These are phyloP conservation scores for Plasmopara halstedii DNA, from an alignment of 352 stramenopile species.

Conservation along the genomic window DNA sequence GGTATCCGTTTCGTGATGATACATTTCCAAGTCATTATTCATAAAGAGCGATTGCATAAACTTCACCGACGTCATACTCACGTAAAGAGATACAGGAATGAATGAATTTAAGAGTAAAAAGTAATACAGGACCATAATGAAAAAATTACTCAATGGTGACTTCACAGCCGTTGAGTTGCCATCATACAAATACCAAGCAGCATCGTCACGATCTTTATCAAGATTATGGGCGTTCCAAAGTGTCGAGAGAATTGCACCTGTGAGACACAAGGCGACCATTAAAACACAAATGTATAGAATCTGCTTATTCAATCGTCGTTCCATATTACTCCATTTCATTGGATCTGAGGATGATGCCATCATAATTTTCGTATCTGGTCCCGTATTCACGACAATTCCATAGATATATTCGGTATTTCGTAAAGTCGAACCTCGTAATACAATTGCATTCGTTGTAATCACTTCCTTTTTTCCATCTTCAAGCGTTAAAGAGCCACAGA, in stretches of 20 bases:
- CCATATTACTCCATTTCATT: conserved; percentile 88
- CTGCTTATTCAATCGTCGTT: conserved; percentile 67
- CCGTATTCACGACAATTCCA: conserved; percentile 88
- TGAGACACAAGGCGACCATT: conserved; percentile 72
- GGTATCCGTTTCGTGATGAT: conserved; percentile 91
- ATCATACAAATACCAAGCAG: conserved; percentile 75
- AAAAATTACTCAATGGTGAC: conserved; percentile 59
- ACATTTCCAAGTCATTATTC: conserved; percentile 89
- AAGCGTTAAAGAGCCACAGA: conserved; percentile 80
- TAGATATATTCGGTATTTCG: conserved; percentile 91
- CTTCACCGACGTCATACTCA: conserved; percentile 90
- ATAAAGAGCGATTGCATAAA: conserved; percentile 91
- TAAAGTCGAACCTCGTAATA: conserved; percentile 83
- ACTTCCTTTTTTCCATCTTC: conserved; percentile 52
- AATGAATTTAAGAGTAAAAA: conserved; percentile 92
- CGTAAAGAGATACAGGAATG: conserved; percentile 93
- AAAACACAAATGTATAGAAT: conserved; percentile 81
- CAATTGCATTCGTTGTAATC: conserved; percentile 70
- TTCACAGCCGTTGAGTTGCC: conserved; percentile 34
- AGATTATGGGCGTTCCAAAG: conserved; percentile 69
- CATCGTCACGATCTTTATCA: conserved; percentile 17
- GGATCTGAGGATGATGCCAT: conserved; percentile 70
- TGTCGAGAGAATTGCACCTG: conserved; percentile 47
- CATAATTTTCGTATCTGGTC: conserved; percentile 86
- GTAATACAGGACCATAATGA: conserved; percentile 91